Evolutionary conservation across 345 rosid species (phyloP), one percentile per base, ranked within the genome.

Genomic region (Aegle marmelos): DNA sequence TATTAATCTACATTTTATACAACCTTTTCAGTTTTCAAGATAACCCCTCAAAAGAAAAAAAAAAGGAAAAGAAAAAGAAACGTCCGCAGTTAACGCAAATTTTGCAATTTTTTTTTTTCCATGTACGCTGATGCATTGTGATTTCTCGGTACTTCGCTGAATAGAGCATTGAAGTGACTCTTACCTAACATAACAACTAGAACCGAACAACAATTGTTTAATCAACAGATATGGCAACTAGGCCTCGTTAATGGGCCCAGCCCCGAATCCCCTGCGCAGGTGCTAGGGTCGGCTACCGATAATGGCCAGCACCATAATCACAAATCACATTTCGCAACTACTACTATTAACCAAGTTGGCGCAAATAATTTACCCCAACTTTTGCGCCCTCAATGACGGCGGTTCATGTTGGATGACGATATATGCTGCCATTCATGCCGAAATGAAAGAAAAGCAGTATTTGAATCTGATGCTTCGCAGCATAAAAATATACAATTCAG

Each of bases 381-480:
- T 39, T 73, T 41, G 68, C 25, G 17, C 28, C 0, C 34, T 19
- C 36, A 36, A 24, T 37, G 67, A 73, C 56, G 76, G 36, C 4
- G 34, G 48, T 9, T 74, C 50, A 13, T 56, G 50, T 45, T 45
- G 11, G 50, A 5, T 45, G 50, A 57, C 63, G 14, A 68, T 19
- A 9, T 28, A 62, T 21, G 69, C 37, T 60, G 61, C 66, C 57
- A 28, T 58, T 9, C 6, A 28, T 41, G 41, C 59, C 77, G 1
- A 58, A 57, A 36, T 2, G 8, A 63, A 7, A 22, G 27, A 41
- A 61, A 60, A 39, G 68, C 2, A 10, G 60, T 19, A 63, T 74
- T 41, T 63, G 70, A 74, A 74, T 74, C 70, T 30, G 70, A 74
- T 74, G 60, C 77, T 74, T 73, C 37, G 21, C 74, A 4, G 7